These are phyloP conservation scores for Orbilia ellipsospora DNA, from an alignment of 2,329 filamentous ascomycete genomes.

Conservation along the genomic window DNA sequence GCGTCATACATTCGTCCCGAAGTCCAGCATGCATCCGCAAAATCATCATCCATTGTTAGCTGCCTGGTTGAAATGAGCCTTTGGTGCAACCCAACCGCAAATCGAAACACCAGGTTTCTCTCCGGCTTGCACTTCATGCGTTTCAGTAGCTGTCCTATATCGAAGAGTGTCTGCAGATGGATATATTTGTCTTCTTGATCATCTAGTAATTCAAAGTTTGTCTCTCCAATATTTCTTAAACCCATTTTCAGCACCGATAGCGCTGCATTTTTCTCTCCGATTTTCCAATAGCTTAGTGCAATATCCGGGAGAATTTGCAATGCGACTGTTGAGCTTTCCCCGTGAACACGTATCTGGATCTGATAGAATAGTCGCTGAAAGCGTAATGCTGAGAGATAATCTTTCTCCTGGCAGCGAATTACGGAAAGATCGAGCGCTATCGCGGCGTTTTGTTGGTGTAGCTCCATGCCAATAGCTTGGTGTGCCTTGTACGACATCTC, in stretches of 20 bases:
- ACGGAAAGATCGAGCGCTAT: no score
- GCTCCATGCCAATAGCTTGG: conserved; percentile 2
- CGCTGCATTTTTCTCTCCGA: neutral
- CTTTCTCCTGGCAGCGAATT: no score
- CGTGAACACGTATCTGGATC: no score
- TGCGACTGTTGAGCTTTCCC: neutral
- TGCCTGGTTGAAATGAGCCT: no score
- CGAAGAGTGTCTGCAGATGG: neutral
- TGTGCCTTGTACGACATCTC: conserved; percentile 16
- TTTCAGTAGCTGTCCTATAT: neutral
- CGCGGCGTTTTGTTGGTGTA: no score
- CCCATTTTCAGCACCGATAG: conserved; percentile 1
- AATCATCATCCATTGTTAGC: no score
- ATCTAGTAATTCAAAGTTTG: neutral
- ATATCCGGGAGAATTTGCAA: neutral
- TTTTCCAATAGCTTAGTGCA: conserved; percentile 4
- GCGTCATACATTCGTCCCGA: neutral
- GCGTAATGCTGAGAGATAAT: neutral
- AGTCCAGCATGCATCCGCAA: neutral
- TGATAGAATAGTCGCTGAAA: conserved; percentile 4
- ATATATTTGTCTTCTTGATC: neutral
- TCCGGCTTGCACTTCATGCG: neutral
- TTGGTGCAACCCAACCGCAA: neutral
- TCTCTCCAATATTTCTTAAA: neutral
- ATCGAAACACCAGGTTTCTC: conserved; percentile 4